Percentiles rank a stretch among this genome's conserved stretches.
Conservation (phyloP, 176 grass and related monocot genomes). For the Juncus inflexus region DNA sequence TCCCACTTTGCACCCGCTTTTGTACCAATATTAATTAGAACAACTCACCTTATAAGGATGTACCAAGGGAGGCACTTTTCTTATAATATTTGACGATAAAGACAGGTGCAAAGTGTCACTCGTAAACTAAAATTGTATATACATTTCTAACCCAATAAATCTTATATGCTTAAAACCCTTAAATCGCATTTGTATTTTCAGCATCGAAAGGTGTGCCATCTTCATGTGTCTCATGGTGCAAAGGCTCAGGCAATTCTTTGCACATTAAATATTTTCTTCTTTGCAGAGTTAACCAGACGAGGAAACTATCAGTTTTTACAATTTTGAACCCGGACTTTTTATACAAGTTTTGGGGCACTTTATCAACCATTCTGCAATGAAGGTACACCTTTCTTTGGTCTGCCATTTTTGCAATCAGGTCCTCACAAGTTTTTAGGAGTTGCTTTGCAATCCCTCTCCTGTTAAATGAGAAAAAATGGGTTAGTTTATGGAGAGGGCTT, state of each 20-base stretch:
- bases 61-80: no score
- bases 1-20: no score
- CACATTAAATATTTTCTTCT: conserved; percentile 74
- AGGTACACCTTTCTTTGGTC: conserved; percentile 55
- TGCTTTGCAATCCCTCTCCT: conserved; percentile 74
- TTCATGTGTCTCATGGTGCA: no score
- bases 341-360: conserved; percentile 72
- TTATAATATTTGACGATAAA: no score
- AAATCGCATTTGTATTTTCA: no score
- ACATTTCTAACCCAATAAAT: no score
- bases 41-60: no score
- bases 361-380: conserved; percentile 79
- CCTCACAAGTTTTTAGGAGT: conserved; percentile 74
- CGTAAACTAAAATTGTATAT: no score
- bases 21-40: no score
- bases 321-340: conserved; percentile 58
- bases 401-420: conserved; percentile 56
- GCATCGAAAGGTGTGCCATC: no score
- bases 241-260: conserved; percentile 42
- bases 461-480: not conserved
- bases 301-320: conserved; percentile 56
- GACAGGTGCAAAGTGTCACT: no score
- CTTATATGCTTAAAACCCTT: no score
- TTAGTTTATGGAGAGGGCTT: not conserved
- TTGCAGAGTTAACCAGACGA: conserved; percentile 76